Evolutionary conservation across 2,329 filamentous ascomycete species (phyloP), one percentile per base, ranked within the genome.

Genomic region (Cytospora piceae): DNA sequence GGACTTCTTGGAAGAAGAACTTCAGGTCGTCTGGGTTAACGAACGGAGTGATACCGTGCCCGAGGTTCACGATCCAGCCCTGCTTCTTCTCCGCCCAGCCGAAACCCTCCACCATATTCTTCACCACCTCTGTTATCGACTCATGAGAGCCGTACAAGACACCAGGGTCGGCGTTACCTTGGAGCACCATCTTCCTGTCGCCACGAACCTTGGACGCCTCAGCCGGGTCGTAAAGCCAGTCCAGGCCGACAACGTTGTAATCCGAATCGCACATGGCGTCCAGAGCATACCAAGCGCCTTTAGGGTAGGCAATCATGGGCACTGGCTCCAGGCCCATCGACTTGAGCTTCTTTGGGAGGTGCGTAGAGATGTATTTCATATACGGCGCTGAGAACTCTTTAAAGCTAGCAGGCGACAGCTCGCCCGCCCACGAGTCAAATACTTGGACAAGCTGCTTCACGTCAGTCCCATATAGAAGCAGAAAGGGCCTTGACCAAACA

Each of bases 271-370:
- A 97, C 24, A 95, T 86, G 37, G 91, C 88, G 71, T 97, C 92
- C 58, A 99, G 83, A 4, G 93, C 93, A 77, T 96, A 95, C 92
- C 95, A 98, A 14, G 95, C 94, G 14, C 95, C 95, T 82, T 99
- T 99, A 42, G 95, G 93, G 77, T 99, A 99, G 29, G 98, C 93
- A 6, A 94, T 96, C 94, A 98, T 97, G 3, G 95, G 95, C 3
- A 99, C 94, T 14, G 82, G 83, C 65, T 94, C 91, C 61, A 94
- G 79, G 0, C 89, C 88, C 74, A 96, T 83, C 75, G 92, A 90
- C 71, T 85, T 81, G 65, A 98, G 80, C 67, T 87, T 88, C 71
- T 82, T 83, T 1, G 94, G 94, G 4, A 99, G 84, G 71, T 94
- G 86, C 71, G 90, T 83, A 14, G 93, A 88, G 71, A 99, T 98